phyloP scores from a whole-genome alignment of 108 stramenopile genomes.

The Cyclotella choctawhatcheeana region DNA sequence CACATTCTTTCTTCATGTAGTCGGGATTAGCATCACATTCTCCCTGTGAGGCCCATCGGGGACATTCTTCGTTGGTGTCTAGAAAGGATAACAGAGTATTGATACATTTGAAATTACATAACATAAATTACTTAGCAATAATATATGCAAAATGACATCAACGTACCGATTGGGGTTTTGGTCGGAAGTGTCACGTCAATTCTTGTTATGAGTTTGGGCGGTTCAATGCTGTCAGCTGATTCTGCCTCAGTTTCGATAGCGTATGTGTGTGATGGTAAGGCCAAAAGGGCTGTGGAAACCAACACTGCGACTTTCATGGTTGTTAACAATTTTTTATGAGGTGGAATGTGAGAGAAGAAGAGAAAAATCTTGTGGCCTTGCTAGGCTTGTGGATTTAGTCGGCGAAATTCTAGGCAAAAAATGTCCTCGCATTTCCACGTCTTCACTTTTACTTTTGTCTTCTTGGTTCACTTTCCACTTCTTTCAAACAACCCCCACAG shows the following conservation, averaged over 20 bases:
- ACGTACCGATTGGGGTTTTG: neutral
- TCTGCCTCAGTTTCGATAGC: conserved; percentile 5
- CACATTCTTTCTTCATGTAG: conserved; percentile 52
- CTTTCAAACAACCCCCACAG: too few species aligned
- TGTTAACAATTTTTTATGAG: conserved; percentile 1
- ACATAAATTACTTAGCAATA: too few species aligned
- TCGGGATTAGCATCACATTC: conserved; percentile 54
- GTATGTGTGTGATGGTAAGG: neutral
- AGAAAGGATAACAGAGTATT: too few species aligned
- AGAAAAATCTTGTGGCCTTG: too few species aligned
- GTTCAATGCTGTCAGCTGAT: neutral
- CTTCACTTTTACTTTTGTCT: too few species aligned
- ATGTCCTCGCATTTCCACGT: too few species aligned
- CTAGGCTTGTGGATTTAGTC: too few species aligned
- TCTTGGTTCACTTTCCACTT: too few species aligned
- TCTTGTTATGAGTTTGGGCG: conserved; percentile 14
- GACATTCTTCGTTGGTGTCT: conserved; percentile 23
- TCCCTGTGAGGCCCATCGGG: conserved; percentile 45
- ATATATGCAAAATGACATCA: too few species aligned
- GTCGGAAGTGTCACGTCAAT: conserved; percentile 9
- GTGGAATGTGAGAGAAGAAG: conserved; percentile 4
- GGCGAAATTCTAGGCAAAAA: too few species aligned
- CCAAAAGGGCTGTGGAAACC: conserved; percentile 6
- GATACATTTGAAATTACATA: too few species aligned
- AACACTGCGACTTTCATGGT: neutral